Evolutionary conservation across 768 basidiomycete genomes (phyloP).

Genomic region (Hygrophorus pudorinus): DNA sequence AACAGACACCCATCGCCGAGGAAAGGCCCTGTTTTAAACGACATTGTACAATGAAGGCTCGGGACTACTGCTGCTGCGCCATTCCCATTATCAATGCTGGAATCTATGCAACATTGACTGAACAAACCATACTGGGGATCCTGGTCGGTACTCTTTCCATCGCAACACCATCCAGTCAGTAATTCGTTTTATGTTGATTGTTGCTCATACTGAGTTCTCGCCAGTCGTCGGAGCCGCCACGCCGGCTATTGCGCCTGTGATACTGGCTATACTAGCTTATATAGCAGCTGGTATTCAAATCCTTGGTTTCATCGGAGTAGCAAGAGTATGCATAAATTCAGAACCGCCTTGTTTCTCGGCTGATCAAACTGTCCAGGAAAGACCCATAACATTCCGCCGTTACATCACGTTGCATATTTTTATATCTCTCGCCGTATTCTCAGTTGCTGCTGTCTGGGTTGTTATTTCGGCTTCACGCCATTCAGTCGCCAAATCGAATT

Average conservation of each 20-base stretch:
- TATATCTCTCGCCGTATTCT: slow-evolving; percentile 50
- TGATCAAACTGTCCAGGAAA: slow-evolving; percentile 41
- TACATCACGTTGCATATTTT: slow-evolving; percentile 61
- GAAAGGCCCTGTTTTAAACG: too few species aligned
- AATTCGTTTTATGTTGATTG: not conserved
- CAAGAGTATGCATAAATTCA: slow-evolving; percentile 37
- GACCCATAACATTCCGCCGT: slow-evolving; percentile 49
- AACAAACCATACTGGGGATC: slow-evolving; percentile 64
- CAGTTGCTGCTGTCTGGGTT: slow-evolving; percentile 73
- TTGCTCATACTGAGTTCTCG: not conserved
- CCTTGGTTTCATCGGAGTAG: slow-evolving; percentile 80
- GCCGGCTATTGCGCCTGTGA: slow-evolving; percentile 61
- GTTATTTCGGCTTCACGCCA: slow-evolving; percentile 75
- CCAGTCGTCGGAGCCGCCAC: slow-evolving; percentile 82
- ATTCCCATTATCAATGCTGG: slow-evolving; percentile 87
- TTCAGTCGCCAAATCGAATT: slow-evolving; percentile 54
- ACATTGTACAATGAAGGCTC: slow-evolving; percentile 43
- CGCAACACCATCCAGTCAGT: slow-evolving; percentile 72
- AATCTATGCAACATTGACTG: slow-evolving; percentile 68
- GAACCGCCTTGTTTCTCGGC: not conserved
- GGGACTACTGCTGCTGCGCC: slow-evolving; percentile 90
- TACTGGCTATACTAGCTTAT: slow-evolving; percentile 73
- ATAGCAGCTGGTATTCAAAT: slow-evolving; percentile 68
- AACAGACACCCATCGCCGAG: too few species aligned
- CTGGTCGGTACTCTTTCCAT: slow-evolving; percentile 65